phyloP scores from a whole-genome alignment of 129 eudicot species.

The Daucus carota region DH1_v3.0 NC_030386.2:24570501-24571000 shows the following conservation, averaged over 20 bases:
- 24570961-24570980: no score
- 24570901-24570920: constrained; percentile 17
- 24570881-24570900: constrained; percentile 55
- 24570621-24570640: neutral
- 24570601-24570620: neutral
- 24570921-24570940: neutral
- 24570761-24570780: constrained; percentile 91
- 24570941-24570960: neutral
- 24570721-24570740: constrained; percentile 42
- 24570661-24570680: constrained; percentile 40
- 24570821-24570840: constrained; percentile 83
- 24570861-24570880: constrained; percentile 84
- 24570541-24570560: no score
- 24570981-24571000: no score
- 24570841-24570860: constrained; percentile 97
- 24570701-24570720: constrained; percentile 42
- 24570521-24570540: no score
- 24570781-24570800: constrained; percentile 95
- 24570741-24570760: constrained; percentile 31
- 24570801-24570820: constrained; percentile 84
- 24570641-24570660: neutral
- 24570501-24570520: no score
- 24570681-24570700: constrained; percentile 42
- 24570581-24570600: no score
- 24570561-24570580: no score